These are phyloP conservation scores for Pneumocystis sp. DNA, from an alignment of 1,139 yeast species.

Conservation along the genomic window DNA sequence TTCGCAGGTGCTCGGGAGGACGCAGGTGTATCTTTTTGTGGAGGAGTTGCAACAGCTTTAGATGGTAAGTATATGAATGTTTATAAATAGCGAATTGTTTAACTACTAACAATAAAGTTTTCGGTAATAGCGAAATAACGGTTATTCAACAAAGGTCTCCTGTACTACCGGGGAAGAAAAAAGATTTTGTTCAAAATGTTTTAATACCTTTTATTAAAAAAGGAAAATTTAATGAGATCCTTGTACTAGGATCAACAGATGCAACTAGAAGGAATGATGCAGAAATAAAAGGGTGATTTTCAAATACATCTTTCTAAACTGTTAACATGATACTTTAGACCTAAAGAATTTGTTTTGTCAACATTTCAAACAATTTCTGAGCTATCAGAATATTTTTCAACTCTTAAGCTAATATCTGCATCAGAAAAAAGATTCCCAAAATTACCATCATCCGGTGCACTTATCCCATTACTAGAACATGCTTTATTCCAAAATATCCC, in stretches of 20 bases:
- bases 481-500: neutral
- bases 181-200: conserved; percentile 39
- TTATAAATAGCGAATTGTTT: conserved; percentile 21
- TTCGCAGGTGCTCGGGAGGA: conserved; percentile 53
- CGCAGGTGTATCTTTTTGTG: neutral
- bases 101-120: conserved; percentile 44
- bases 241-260: conserved; percentile 60
- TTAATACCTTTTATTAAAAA: conserved; percentile 36
- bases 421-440: neutral
- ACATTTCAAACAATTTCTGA: neutral
- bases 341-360: neutral
- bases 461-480: neutral
- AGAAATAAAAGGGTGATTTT: conserved; percentile 1
- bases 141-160: conserved; percentile 77
- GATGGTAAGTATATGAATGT: neutral
- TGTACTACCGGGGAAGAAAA: conserved; percentile 47
- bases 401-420: neutral
- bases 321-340: neutral
- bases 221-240: conserved; percentile 31
- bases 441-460: conserved; percentile 1
- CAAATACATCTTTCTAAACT: neutral
- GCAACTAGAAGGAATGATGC: conserved; percentile 24
- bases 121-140: conserved; percentile 25
- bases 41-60: conserved; percentile 12
- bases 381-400: neutral